Evolutionary conservation across 495 filamentous ascomycete species (phyloP).

Genomic region (Lophium mytilinum): DNA sequence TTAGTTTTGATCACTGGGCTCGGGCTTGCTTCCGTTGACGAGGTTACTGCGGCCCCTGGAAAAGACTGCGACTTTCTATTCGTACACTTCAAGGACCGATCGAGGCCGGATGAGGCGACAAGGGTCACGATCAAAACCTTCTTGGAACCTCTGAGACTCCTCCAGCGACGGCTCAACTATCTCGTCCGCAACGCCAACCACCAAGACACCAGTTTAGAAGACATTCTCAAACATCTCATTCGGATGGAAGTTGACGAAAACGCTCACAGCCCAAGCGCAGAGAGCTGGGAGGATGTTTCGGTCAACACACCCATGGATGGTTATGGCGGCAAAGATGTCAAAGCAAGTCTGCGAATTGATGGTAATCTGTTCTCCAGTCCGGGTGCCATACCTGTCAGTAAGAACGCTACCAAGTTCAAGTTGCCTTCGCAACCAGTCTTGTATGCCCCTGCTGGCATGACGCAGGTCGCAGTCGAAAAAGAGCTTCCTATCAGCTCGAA

Average conservation of each 20-base stretch:
- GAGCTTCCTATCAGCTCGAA: conserved; percentile 83
- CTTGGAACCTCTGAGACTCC: conserved; percentile 73
- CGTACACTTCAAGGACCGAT: conserved; percentile 62
- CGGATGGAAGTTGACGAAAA: conserved; percentile 59
- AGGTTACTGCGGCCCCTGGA: conserved; percentile 84
- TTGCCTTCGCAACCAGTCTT: conserved; percentile 73
- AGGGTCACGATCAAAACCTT: conserved; percentile 84
- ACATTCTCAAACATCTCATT: conserved; percentile 56
- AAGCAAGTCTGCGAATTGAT: conserved; percentile 54
- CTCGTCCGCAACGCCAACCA: conserved; percentile 61
- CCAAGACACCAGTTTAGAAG: conserved; percentile 49
- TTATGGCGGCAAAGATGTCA: conserved; percentile 46
- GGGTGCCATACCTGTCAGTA: conserved; percentile 37
- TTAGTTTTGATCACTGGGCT: conserved; percentile 74
- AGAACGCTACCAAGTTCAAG: conserved; percentile 64
- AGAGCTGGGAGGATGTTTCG: conserved; percentile 89
- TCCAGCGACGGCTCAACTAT: conserved; percentile 77
- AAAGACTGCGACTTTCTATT: conserved; percentile 90
- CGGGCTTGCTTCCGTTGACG: conserved; percentile 63
- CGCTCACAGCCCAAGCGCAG: conserved; percentile 60
- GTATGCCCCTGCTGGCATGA: conserved; percentile 76
- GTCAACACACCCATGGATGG: conserved; percentile 54
- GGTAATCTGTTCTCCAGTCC: conserved; percentile 40
- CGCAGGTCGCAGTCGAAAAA: conserved; percentile 59
- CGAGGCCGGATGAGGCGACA: conserved; percentile 55